phyloP scores from a whole-genome alignment of 176 grass and related monocot species.

The Aegilops bicornis region DNA sequence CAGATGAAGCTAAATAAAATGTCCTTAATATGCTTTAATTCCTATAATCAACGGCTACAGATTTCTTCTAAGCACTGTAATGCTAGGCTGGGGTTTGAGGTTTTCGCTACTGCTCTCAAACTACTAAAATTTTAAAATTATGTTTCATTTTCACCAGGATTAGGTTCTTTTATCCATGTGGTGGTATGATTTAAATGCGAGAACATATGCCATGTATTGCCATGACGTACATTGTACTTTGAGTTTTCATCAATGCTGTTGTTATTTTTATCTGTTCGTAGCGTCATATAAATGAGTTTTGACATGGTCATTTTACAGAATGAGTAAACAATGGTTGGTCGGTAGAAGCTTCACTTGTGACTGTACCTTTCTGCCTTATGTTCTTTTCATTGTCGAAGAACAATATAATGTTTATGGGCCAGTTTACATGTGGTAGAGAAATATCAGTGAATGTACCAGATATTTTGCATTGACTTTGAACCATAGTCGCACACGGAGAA shows the following conservation, averaged over 20 bases:
- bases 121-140: no score
- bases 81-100: no score
- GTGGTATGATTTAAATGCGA: not conserved
- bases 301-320: not conserved
- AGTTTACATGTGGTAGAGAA: not conserved
- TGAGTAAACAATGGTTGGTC: not conserved
- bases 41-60: no score
- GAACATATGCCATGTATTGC: not conserved
- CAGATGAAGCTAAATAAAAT: no score
- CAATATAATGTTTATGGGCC: not conserved
- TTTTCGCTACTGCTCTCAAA: no score
- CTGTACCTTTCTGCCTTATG: no score
- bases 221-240: not conserved
- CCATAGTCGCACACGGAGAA: not conserved
- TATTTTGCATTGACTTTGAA: not conserved
- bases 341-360: no score
- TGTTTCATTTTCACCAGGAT: no score
- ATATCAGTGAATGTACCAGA: not conserved
- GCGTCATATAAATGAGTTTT: not conserved
- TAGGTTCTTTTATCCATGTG: no score
- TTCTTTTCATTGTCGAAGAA: not conserved
- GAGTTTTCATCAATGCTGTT: not conserved
- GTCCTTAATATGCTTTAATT: no score
- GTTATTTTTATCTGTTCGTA: not conserved
- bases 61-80: no score